phyloP scores from a whole-genome alignment of 2,329 filamentous ascomycete genomes.

The Trichoderma sp. region DNA sequence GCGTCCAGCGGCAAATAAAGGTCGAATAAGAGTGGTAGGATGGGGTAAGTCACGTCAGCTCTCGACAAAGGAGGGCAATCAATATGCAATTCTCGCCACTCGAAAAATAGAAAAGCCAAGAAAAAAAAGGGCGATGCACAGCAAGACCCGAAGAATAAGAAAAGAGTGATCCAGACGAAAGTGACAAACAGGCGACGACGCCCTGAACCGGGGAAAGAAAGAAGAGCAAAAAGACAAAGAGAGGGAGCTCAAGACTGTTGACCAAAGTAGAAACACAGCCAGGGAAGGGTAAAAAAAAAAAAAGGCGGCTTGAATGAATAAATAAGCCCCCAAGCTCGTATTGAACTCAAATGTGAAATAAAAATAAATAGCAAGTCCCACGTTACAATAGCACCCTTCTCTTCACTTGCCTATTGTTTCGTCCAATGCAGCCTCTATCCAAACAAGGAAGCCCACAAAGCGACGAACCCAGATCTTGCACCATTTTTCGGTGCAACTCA shows the following conservation, averaged over 20 bases:
- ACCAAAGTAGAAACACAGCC: neutral
- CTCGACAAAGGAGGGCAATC: neutral
- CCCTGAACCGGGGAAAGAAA: neutral
- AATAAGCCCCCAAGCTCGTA: neutral
- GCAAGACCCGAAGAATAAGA: neutral
- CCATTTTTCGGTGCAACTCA: neutral
- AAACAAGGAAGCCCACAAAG: constrained; percentile 14
- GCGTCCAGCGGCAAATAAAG: neutral
- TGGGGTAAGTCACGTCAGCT: neutral
- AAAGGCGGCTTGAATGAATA: neutral
- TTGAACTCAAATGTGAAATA: neutral
- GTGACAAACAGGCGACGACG: neutral
- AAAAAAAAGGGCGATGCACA: neutral
- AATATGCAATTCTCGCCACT: constrained; percentile 1
- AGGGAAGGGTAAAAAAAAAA: neutral
- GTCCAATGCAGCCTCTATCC: constrained; percentile 9
- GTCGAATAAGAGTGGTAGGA: neutral
- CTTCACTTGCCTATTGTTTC: constrained; percentile 6
- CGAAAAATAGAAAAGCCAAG: neutral
- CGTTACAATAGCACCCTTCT: neutral
- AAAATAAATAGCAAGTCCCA: constrained; percentile 9
- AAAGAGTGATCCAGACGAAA: neutral
- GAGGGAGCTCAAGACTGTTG: neutral
- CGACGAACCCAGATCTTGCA: neutral
- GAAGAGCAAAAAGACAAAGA: neutral